Base-by-base conservation (phyloP, 2,329 filamentous ascomycete genomes). In the Calonectria multiphialidica region DNA sequence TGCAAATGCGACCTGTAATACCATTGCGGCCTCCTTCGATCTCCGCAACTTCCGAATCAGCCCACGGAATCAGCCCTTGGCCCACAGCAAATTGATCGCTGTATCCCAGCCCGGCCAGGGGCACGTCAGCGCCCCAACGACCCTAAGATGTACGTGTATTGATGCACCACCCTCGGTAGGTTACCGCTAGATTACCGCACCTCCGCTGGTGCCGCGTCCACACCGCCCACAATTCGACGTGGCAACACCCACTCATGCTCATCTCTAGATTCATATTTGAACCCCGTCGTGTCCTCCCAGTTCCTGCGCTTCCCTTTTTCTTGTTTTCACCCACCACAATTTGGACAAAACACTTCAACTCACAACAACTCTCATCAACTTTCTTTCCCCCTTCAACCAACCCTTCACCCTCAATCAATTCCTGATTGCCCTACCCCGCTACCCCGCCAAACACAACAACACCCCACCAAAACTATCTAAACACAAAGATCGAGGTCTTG, bases 401-500 rank as follows among this genome's bases (percentile, higher is more conserved):
- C 59, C 70, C 70, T 66, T 30, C 53, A 28, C 61, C 74, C 53
- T 63, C 42, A 30, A 65, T 53, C 30, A 63, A 63, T 73, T 47
- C 25, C 30, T 65, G 68, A 78, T 42, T 74, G 66, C 53, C 68
- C 73, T 78, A 59, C 69, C 76, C 75, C 70, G 70, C 76, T 75
- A 78, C 76, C 78, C 77, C 78, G 70, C 78, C 71, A 73, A 71
- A 68, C 71, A 71, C 71, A 67, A 68, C 72, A 70, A 73, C 70
- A 70, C 67, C 74, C 74, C 77, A 71, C 76, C 72, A 73, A 75
- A 72, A 37, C 61, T 69, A 78, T 70, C 71, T 77, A 74, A 79
- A 71, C 72, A 72, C 35, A 74, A 73, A 64, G 89, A 90, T 90
- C 90, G 89, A 90, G 88, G 83, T 79, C 75, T 74, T 80, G 76